Evolutionary conservation across 169 alveolate genomes (phyloP).

Genomic region (Babesia divergens): DNA sequence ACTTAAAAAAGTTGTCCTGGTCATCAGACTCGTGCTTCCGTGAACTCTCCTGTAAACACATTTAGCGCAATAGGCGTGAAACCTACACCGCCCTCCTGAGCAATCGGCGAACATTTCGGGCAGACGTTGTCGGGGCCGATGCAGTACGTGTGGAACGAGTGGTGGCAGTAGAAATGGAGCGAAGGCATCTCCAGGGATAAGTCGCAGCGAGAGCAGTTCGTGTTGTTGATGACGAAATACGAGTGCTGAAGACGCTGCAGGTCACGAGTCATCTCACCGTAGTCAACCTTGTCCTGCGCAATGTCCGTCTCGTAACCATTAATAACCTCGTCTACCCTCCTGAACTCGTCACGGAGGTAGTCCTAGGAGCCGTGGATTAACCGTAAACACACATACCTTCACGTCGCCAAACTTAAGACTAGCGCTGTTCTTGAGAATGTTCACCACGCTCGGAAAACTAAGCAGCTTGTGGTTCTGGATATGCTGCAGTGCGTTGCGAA

Average conservation of each 20-base stretch:
- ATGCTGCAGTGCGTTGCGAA: slow-evolving; percentile 34
- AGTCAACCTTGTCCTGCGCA: slow-evolving; percentile 53
- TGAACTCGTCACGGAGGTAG: slow-evolving; percentile 52
- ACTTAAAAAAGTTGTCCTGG: slow-evolving; percentile 60
- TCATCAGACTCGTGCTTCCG: slow-evolving; percentile 10
- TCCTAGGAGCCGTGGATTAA: slow-evolving; percentile 16
- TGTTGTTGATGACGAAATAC: slow-evolving; percentile 55
- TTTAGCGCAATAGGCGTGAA: not conserved
- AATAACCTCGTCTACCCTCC: slow-evolving; percentile 25
- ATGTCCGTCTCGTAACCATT: slow-evolving; percentile 43
- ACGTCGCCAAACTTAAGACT: slow-evolving; percentile 26
- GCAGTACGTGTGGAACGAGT: slow-evolving; percentile 64
- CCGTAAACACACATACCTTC: slow-evolving; percentile 6
- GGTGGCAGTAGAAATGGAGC: slow-evolving; percentile 65
- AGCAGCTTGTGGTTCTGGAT: slow-evolving; percentile 47
- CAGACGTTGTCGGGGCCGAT: slow-evolving; percentile 41
- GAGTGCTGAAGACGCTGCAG: slow-evolving; percentile 49
- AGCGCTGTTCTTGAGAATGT: slow-evolving; percentile 29
- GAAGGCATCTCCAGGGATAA: slow-evolving; percentile 61
- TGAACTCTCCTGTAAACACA: not conserved
- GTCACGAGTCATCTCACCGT: slow-evolving; percentile 38
- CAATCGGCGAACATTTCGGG: slow-evolving; percentile 50
- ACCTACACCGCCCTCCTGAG: slow-evolving; percentile 22
- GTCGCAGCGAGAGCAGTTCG: slow-evolving; percentile 63
- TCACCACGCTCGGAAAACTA: slow-evolving; percentile 32